Conservation (phyloP, 371 early-diverging fungal species). For the Gilbertella persicaria region DNA sequence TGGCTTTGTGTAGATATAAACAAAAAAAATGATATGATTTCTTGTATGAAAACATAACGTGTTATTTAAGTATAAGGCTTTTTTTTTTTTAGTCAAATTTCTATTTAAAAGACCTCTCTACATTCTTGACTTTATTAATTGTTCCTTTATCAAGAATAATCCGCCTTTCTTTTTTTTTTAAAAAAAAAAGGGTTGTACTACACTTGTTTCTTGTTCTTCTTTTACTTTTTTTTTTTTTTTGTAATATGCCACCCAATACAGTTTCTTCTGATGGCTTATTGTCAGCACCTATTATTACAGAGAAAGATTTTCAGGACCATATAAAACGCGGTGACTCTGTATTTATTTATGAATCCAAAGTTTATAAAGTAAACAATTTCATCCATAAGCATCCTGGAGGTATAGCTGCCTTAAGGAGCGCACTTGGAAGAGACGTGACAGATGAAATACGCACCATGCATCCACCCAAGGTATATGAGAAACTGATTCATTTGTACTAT, state of each 20-base stretch:
- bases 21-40: too few relatives aligned
- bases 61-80: too few relatives aligned
- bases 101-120: too few relatives aligned
- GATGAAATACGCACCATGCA: conserved; percentile 90
- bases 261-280: conserved; percentile 1
- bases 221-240: not conserved
- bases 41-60: too few relatives aligned
- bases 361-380: conserved; percentile 86
- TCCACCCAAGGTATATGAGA: conserved; percentile 77
- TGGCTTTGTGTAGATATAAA: too few relatives aligned
- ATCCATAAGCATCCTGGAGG: conserved; percentile 91
- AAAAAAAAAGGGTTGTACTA: too few relatives aligned
- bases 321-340: conserved; percentile 66
- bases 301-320: conserved; percentile 45
- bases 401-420: conserved; percentile 78
- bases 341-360: conserved; percentile 77
- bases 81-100: too few relatives aligned
- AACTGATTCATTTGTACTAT: conserved; percentile 73
- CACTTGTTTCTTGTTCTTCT: too few relatives aligned
- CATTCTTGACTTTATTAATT: too few relatives aligned
- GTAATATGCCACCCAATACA: conserved; percentile 17
- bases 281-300: conserved; percentile 30
- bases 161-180: too few relatives aligned
- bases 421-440: conserved; percentile 90
- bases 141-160: too few relatives aligned